Conservation (phyloP, 1,139 yeast genomes). For the Yamadazyma friedrichii region DNA sequence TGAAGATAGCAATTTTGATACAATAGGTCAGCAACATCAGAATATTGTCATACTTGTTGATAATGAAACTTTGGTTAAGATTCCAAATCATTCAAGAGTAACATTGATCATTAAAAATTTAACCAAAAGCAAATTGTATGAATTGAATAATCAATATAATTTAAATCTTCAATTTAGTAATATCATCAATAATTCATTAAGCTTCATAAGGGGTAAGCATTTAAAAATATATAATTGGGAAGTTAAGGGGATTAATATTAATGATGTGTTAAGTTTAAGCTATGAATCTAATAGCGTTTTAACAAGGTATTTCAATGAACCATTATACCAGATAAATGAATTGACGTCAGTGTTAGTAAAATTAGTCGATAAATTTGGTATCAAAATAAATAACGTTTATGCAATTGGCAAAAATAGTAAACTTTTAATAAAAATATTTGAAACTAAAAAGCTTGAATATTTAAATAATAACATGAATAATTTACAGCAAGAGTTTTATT, state of each 20-base stretch:
- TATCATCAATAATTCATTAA: constrained; percentile 12
- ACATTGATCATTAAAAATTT: constrained; percentile 34
- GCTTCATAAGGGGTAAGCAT: constrained; percentile 16
- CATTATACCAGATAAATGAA: constrained; percentile 31
- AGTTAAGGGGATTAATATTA: constrained; percentile 27
- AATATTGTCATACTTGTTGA: constrained; percentile 40
- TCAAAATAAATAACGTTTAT: constrained; percentile 37
- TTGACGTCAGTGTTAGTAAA: constrained; percentile 26
- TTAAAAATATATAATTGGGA: constrained; percentile 33
- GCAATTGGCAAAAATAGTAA: constrained; percentile 42
- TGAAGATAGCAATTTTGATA: constrained; percentile 21
- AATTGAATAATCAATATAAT: constrained; percentile 22
- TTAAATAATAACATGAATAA: constrained; percentile 28
- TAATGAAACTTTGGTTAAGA: constrained; percentile 13
- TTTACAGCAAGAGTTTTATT: constrained; percentile 38
- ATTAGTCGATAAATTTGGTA: constrained; percentile 21
- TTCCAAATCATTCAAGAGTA: constrained; percentile 16
- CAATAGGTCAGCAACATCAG: constrained; percentile 17
- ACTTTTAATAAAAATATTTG: constrained; percentile 26
- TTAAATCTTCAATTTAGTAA: constrained; percentile 21
- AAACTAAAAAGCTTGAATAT: constrained; percentile 29
- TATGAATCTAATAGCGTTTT: constrained; percentile 21
- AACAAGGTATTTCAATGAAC: constrained; percentile 32
- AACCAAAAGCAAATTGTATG: constrained; percentile 26
- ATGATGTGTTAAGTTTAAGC: constrained; percentile 24